Evolutionary conservation across 371 early-diverging fungal genomes (phyloP), one percentile per base, ranked within the genome.

Genomic region (Syncephalastrum monosporum): DNA sequence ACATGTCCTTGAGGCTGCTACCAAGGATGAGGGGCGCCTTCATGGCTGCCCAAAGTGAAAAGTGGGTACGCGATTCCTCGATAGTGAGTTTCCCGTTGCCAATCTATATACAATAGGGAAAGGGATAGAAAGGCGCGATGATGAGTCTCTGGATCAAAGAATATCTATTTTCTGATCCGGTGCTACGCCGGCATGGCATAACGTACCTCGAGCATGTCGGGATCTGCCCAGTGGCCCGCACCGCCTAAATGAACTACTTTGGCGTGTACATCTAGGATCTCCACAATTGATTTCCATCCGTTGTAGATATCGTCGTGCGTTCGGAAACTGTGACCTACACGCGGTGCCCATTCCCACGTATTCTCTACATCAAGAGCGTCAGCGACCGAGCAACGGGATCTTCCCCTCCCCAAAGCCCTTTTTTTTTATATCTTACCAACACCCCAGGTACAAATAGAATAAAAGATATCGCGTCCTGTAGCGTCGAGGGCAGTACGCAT

Each of bases 11-110:
- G 21, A 71, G 51, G 61, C 46, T 64, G 56, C 69, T 64, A 44
- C 76, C 76, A 51, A 80, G 68, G 23, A 80, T 65, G 15, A 80
- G 61, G 10, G 81, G 81, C 27, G 64, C 61, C 50, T 80, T 80
- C 61, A 75, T 61, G 5, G 67, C 72, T 3, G 71, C 67, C 77
- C 81, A 80, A 4, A 70, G 45, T 7, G 68, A 58, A 47, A 77
- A 77, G 50, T 80, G 81, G 17, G 74, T 58, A 13, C 62, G 62
- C 44, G 74, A 71, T 53, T 80, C 75, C 7, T 55, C 61, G 15
- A 43, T 8, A 3, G 67, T 63, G 59, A 80, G 69, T 42, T 57
- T 62, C 6, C 74, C 75, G 56, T 77, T 77, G 16, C 81, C 81
- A 10, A 77, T 57, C 59, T 63, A 45, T 16, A 27, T 12, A 17